These are phyloP conservation scores for Globisporangium viniferum DNA, from an alignment of 352 stramenopile genomes.

Conservation along the genomic window DNA sequence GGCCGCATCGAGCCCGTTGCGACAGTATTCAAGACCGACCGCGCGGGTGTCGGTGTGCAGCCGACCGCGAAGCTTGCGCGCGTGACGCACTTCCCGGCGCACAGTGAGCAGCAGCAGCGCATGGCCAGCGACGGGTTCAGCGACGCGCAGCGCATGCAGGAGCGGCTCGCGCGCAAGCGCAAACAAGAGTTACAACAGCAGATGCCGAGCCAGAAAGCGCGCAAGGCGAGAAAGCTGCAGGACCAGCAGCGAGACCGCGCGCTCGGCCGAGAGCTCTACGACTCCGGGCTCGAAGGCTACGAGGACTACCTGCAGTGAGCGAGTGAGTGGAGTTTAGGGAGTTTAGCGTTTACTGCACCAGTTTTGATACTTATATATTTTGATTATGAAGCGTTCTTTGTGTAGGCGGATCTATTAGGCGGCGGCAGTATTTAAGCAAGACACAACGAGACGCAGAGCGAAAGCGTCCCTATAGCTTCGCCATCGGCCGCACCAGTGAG, in stretches of 20 bases:
- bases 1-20: slow-evolving; percentile 47
- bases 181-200: slow-evolving; percentile 30
- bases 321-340: too few relatives aligned
- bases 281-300: slow-evolving; percentile 49
- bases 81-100: slow-evolving; percentile 40
- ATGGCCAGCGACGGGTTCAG: slow-evolving; percentile 27
- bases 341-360: neutral
- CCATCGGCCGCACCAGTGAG: neutral
- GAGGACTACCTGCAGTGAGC: slow-evolving; percentile 44
- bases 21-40: slow-evolving; percentile 54
- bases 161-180: slow-evolving; percentile 42
- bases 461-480: neutral
- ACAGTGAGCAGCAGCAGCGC: slow-evolving; percentile 34
- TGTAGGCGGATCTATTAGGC: neutral
- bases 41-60: slow-evolving; percentile 35
- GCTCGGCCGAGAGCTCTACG: slow-evolving; percentile 48
- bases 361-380: neutral
- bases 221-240: slow-evolving; percentile 38
- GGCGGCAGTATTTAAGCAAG: neutral
- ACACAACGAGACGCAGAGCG: neutral
- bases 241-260: slow-evolving; percentile 38
- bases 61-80: slow-evolving; percentile 24
- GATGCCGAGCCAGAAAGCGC: slow-evolving; percentile 20
- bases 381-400: neutral
- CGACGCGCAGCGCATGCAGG: slow-evolving; percentile 37